Conservation (phyloP, 169 alveolate species). For the Perkinsus marinus region DNA sequence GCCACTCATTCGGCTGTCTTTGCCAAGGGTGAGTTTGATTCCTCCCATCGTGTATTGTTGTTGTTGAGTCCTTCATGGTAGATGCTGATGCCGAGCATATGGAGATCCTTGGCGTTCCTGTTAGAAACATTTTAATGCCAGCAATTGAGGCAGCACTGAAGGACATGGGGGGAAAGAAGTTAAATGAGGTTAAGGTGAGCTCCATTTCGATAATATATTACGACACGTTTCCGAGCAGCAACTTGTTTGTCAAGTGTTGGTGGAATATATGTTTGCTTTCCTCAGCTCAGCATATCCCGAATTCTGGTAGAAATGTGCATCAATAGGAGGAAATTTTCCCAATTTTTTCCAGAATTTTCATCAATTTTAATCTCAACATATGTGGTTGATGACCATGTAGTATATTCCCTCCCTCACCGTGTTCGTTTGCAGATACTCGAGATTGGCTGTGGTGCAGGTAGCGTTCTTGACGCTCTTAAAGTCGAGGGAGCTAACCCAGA, state of each 20-base stretch:
- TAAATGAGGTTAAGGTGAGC: neutral
- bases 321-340: no score
- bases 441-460: neutral
- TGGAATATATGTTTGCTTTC: no score
- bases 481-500: neutral
- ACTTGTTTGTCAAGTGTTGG: no score
- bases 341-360: no score
- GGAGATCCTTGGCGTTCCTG: neutral
- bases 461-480: neutral
- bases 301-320: no score
- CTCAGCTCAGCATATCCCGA: no score
- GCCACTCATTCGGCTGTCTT: neutral
- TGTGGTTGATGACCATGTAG: no score
- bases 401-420: neutral
- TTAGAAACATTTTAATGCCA: neutral
- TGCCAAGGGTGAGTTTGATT: neutral
- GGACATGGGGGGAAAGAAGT: neutral
- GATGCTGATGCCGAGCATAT: neutral
- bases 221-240: neutral
- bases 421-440: neutral
- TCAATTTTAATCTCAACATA: no score
- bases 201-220: neutral
- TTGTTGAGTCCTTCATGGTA: no score
- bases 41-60: no score
- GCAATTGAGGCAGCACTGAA: neutral